These are phyloP conservation scores for Cetradonia linearis DNA, from an alignment of 495 filamentous ascomycete genomes.

Conservation along the genomic window DNA sequence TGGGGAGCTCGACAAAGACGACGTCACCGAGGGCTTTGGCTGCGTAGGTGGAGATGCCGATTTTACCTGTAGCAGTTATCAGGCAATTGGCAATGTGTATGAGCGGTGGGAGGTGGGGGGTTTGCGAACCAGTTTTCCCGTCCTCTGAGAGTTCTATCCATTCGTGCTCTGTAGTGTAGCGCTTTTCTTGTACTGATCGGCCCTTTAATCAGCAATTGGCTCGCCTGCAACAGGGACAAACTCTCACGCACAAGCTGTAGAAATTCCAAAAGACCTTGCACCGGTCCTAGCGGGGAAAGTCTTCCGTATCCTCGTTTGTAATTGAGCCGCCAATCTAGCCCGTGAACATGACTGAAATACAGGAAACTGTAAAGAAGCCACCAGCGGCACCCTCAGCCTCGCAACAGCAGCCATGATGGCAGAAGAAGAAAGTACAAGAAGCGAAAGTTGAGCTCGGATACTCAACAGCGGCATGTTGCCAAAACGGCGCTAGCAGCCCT, in stretches of 20 bases:
- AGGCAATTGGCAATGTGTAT: background rate
- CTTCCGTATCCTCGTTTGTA: constrained; percentile 2
- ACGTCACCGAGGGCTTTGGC: constrained; percentile 87
- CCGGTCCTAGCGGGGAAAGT: background rate
- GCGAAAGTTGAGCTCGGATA: background rate
- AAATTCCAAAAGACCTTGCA: constrained; percentile 18
- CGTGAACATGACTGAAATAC: background rate
- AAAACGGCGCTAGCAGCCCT: constrained; percentile 9
- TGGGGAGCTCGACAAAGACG: constrained; percentile 88
- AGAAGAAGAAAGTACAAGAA: background rate
- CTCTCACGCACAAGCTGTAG: constrained; percentile 15
- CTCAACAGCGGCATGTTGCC: background rate
- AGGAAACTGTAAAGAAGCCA: background rate
- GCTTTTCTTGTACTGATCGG: constrained; percentile 50
- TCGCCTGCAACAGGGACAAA: background rate
- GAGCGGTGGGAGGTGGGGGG: background rate
- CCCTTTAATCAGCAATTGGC: constrained; percentile 8
- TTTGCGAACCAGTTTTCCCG: constrained; percentile 46
- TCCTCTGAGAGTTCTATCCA: constrained; percentile 83
- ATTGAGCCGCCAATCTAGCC: constrained; percentile 7
- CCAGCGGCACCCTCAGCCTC: constrained; percentile 13
- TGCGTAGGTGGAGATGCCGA: constrained; percentile 88
- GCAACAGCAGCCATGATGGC: constrained; percentile 18
- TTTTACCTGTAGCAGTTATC: constrained; percentile 42
- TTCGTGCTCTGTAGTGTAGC: constrained; percentile 95